Evolutionary conservation across 805 yeast genomes (phyloP).

Genomic region (Candida succiphila): DNA sequence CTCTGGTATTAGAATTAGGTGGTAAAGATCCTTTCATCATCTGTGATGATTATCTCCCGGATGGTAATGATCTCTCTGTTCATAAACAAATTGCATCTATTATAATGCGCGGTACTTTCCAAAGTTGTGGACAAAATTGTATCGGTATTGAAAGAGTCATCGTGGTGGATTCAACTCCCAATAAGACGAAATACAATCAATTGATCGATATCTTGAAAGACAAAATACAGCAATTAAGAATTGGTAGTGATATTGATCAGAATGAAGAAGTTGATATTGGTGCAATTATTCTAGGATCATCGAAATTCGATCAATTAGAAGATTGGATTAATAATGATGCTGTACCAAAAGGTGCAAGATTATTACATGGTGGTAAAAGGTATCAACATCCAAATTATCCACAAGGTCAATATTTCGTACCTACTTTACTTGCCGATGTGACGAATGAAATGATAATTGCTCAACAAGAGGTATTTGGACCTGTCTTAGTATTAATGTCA

Average conservation of each 20-base stretch:
- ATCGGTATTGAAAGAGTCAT: constrained; percentile 95
- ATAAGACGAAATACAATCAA: constrained; percentile 43
- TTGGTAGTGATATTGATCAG: constrained; percentile 92
- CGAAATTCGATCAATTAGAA: constrained; percentile 63
- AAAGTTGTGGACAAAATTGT: constrained; percentile 96
- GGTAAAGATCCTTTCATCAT: constrained; percentile 92
- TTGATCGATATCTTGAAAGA: constrained; percentile 46
- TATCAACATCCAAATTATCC: constrained; percentile 87
- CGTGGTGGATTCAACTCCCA: constrained; percentile 52
- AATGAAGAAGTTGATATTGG: constrained; percentile 91
- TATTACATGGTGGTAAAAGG: constrained; percentile 74
- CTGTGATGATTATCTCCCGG: constrained; percentile 69
- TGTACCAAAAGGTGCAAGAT: constrained; percentile 67
- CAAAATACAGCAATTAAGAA: constrained; percentile 51
- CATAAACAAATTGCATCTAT: constrained; percentile 59
- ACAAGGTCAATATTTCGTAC: constrained; percentile 87
- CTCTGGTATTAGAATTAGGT: constrained; percentile 92
- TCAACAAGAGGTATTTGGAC: constrained; percentile 90
- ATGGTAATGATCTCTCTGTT: too few species aligned
- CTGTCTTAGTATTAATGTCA: constrained; percentile 70
- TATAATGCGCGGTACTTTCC: constrained; percentile 91
- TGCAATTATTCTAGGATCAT: constrained; percentile 73
- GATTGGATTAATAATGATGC: constrained; percentile 63
- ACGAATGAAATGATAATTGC: constrained; percentile 71
- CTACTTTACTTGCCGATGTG: constrained; percentile 81